Conservation (phyloP, 75 land plant genomes). For the Pinus taeda region DNA sequence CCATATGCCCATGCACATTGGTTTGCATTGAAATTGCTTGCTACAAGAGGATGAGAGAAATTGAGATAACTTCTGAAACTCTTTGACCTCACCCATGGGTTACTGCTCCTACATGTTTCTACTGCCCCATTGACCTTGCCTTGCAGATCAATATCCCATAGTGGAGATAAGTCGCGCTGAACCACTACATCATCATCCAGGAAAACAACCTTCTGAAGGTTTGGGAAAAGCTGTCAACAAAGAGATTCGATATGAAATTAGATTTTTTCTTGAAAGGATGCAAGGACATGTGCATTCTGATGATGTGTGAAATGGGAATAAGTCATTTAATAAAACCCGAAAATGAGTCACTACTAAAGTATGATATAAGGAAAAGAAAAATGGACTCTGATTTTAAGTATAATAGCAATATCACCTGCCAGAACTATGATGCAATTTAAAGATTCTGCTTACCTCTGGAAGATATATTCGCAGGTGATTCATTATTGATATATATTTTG, state of each 20-base stretch:
- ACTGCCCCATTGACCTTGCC: constrained; percentile 96
- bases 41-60: constrained; percentile 73
- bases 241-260: not conserved
- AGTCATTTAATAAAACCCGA: not conserved
- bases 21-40: constrained; percentile 50
- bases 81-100: constrained; percentile 42
- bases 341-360: not conserved
- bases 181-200: constrained; percentile 94
- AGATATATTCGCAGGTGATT: constrained; percentile 86
- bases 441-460: constrained; percentile 64
- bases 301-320: constrained; percentile 2
- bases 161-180: constrained; percentile 71
- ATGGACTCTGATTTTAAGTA: not conserved
- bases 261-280: not conserved
- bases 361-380: not conserved
- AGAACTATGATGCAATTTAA: too few relatives aligned
- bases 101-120: constrained; percentile 63
- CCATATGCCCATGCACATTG: constrained; percentile 97
- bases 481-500: constrained; percentile 74
- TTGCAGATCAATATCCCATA: constrained; percentile 78
- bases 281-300: not conserved
- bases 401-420: too few relatives aligned
- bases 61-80: constrained; percentile 66
- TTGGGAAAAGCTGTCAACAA: constrained; percentile 79
- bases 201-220: constrained; percentile 79